Base-by-base conservation (phyloP, 257 asterid species). In the Primulina tabacum region DNA sequence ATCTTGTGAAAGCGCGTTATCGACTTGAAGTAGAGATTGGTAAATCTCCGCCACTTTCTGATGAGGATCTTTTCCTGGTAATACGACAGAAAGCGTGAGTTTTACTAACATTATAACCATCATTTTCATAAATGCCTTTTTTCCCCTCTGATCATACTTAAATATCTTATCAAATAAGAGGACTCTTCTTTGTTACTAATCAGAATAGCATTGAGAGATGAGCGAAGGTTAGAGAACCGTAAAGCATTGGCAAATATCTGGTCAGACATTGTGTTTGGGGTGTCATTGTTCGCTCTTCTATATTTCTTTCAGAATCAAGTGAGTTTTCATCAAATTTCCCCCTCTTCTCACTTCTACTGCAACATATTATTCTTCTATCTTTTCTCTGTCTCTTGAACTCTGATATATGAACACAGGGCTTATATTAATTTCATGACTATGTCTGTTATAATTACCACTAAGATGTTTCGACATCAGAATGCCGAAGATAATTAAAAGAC, bases 1-100 rank as follows among this genome's bases (percentile, higher is more conserved):
- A 86, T 74, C 60, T 81, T 63, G 96, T 85, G 82, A 82, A 91
- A 81, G 96, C 99, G 4, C 87, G 93, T n/a, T 91, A 91, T 76
- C 84, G 91, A 64, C 81, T 94, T 70, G 97, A 94, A 84, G 97
- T 86, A 55, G 97, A 91, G 86, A 91, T 94, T 67, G 99, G 97
- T 57, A 89, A 94, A 91, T 88, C 97, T 73, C 97, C 97, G 64
- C 95, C 95, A 64, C 92, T 94, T 73, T 88, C 97, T 17, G 97
- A 91, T 32, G 88, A 94, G 71, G 95, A 88, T 78, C 86, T 91
- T 68, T 91, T 83, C 83, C 18, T 74, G 86, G 93, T 86, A 82
- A 79, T 94, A 62, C 87, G 89, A 43, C 86, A 86, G 50, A 94
- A 79, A 86, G 95, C 94, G 99, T 93, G 83, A 82, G 97, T 74